phyloP scores from a whole-genome alignment of 371 early-diverging fungal species.

The Batrachochytrium dendrobatidis region DNA sequence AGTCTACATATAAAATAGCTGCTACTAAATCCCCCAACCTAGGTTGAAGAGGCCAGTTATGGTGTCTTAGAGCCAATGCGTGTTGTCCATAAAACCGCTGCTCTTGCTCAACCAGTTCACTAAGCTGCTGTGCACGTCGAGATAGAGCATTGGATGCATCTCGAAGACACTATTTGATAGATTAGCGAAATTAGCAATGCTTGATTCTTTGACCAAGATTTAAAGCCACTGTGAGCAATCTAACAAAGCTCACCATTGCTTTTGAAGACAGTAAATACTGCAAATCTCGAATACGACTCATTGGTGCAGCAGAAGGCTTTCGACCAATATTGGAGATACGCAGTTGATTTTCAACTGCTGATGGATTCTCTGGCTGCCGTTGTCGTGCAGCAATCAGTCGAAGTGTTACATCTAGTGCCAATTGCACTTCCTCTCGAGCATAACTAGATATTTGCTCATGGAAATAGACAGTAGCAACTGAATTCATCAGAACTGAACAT shows the following conservation, averaged over 20 bases:
- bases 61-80: neutral
- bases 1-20: neutral
- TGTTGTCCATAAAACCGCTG: neutral
- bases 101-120: neutral
- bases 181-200: neutral
- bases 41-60: neutral
- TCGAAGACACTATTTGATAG: neutral
- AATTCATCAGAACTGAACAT: neutral
- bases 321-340: neutral
- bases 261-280: neutral
- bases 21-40: neutral
- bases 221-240: neutral
- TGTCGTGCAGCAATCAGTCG: neutral
- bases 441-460: neutral
- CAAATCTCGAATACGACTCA: neutral
- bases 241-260: neutral
- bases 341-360: neutral
- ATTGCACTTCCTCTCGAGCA: neutral
- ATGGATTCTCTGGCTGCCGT: neutral
- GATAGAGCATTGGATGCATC: neutral
- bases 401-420: neutral
- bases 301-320: neutral
- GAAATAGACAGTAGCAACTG: neutral
- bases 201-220: neutral
- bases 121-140: neutral